phyloP scores from a whole-genome alignment of 2,329 filamentous ascomycete species.

The Colletotrichum incanum region DNA sequence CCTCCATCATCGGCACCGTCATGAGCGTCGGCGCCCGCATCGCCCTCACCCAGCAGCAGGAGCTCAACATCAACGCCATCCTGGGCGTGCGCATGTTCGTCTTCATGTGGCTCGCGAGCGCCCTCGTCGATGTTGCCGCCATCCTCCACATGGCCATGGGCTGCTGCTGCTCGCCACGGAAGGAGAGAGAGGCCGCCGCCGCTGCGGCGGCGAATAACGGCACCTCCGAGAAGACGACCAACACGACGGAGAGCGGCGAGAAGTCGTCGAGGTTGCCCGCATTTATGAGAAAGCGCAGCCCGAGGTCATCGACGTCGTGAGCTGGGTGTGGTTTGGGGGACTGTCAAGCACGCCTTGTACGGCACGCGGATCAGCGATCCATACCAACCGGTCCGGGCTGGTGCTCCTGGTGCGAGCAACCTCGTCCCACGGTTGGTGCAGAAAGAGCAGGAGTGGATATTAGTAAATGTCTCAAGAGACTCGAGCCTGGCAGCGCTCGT shows the following conservation, averaged over 20 bases:
- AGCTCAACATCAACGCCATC: slow-evolving; percentile 82
- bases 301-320: slow-evolving; percentile 36
- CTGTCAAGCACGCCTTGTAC: not conserved
- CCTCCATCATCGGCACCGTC: slow-evolving; percentile 82
- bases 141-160: slow-evolving; percentile 82
- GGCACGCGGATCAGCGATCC: not conserved
- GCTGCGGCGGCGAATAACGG: slow-evolving; percentile 10
- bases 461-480: not conserved
- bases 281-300: slow-evolving; percentile 43
- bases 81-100: slow-evolving; percentile 83
- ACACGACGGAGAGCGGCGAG: slow-evolving; percentile 28
- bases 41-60: slow-evolving; percentile 78
- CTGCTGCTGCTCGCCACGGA: slow-evolving; percentile 74
- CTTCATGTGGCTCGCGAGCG: slow-evolving; percentile 90
- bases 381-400: not conserved
- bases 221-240: slow-evolving; percentile 33
- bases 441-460: not conserved
- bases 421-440: not conserved
- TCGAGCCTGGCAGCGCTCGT: not conserved
- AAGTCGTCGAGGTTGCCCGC: slow-evolving; percentile 38
- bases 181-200: slow-evolving; percentile 20
- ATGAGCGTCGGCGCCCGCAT: slow-evolving; percentile 88
- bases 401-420: not conserved
- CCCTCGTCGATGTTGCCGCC: slow-evolving; percentile 78
- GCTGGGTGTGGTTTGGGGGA: not conserved